A percentile compares a stretch with the other conserved stretches of the same genome.
phyloP scores from a whole-genome alignment of 2,329 filamentous ascomycete genomes.

The Arthrobotrys pseudoclavata region DNA sequence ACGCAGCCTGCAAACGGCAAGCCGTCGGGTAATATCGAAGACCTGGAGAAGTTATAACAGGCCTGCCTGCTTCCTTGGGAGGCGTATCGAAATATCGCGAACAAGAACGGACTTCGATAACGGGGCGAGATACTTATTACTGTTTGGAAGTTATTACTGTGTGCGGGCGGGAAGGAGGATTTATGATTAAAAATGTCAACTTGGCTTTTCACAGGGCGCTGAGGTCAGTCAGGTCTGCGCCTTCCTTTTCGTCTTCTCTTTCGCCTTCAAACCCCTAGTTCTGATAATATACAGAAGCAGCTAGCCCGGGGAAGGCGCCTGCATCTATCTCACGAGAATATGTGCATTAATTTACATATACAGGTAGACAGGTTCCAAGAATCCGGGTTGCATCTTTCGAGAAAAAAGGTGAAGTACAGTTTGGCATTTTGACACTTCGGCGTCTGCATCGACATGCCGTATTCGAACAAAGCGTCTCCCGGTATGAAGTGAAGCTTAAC shows the following conservation, averaged over 20 bases:
- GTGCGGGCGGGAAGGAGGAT: not conserved
- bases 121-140: not conserved
- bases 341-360: not conserved
- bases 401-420: conserved; percentile 10
- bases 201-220: conserved; percentile 30
- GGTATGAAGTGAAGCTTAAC: conserved; percentile 21
- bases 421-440: conserved; percentile 47
- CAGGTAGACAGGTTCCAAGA: conserved; percentile 32
- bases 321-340: no score
- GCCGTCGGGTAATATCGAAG: conserved; percentile 35
- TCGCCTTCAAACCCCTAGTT: conserved; percentile 46
- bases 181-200: conserved; percentile 41
- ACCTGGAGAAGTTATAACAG: conserved; percentile 17
- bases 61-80: not conserved
- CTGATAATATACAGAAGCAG: conserved; percentile 52
- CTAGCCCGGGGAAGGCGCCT: conserved; percentile 28
- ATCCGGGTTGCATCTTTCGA: conserved; percentile 42
- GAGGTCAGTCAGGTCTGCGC: conserved; percentile 34
- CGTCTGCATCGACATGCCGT: conserved; percentile 50
- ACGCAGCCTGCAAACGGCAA: conserved; percentile 30
- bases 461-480: conserved; percentile 28
- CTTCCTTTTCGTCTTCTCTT: conserved; percentile 51
- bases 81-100: conserved; percentile 10
- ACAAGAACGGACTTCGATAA: not conserved
- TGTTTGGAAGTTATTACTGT: not conserved